phyloP scores from a whole-genome alignment of 2,329 filamentous ascomycete genomes.

The Fusarium scirpi region DNA sequence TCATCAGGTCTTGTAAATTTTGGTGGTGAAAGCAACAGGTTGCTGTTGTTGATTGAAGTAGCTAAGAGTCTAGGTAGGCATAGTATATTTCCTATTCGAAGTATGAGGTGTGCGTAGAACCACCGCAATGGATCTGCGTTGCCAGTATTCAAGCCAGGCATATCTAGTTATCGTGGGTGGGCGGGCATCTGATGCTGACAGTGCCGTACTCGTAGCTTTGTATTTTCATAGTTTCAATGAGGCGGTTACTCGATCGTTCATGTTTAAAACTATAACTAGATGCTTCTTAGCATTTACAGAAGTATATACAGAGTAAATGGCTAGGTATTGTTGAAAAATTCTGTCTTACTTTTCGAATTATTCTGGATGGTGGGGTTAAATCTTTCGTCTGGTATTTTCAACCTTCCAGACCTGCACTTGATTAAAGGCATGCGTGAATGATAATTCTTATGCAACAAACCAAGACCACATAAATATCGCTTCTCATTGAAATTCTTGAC shows the following conservation, averaged over 20 bases:
- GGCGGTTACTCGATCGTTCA: not conserved
- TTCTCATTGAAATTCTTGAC: not conserved
- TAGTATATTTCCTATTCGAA: not conserved
- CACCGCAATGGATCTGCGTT: not conserved
- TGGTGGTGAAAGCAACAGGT: not conserved
- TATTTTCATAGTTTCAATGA: not conserved
- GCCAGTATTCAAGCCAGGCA: not conserved
- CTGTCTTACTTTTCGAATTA: not conserved
- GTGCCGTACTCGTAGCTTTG: not conserved
- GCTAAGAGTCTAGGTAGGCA: not conserved
- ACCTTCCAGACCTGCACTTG: not conserved
- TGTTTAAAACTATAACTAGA: not conserved
- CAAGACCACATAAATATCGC: not conserved
- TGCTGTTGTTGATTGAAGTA: not conserved
- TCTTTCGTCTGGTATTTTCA: slow-evolving; percentile 4
- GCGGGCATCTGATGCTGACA: not conserved
- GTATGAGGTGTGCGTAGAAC: not conserved
- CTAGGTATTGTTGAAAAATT: not conserved
- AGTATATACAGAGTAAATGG: not conserved
- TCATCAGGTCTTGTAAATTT: not conserved
- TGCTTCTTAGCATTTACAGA: not conserved
- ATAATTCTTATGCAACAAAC: not conserved
- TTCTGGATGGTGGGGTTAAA: not conserved
- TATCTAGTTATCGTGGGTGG: not conserved
- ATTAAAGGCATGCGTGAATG: not conserved